phyloP scores from a whole-genome alignment of 805 yeast genomes.

The Phaffomyces thermotolerans region DNA sequence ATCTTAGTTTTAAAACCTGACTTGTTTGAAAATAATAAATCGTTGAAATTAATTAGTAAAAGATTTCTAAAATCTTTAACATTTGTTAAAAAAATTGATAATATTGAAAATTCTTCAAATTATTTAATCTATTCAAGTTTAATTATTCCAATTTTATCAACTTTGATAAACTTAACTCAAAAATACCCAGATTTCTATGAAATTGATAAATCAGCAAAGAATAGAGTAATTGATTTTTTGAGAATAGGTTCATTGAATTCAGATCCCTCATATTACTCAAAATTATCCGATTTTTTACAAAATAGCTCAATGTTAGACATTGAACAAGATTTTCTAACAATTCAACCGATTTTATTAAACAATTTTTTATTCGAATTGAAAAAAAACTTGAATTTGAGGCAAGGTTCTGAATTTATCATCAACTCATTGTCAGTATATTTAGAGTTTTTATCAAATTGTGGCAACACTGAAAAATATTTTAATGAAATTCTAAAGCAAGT shows the following conservation, averaged over 20 bases:
- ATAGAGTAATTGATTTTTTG: slow-evolving; percentile 39
- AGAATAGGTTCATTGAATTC: slow-evolving; percentile 49
- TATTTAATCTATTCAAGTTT: slow-evolving; percentile 38
- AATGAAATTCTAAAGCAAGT: slow-evolving; percentile 13
- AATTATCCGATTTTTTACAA: slow-evolving; percentile 18
- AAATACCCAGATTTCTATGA: slow-evolving; percentile 48
- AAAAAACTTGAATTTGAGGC: slow-evolving; percentile 25
- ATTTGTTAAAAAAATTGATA: slow-evolving; percentile 20
- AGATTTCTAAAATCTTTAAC: slow-evolving; percentile 28
- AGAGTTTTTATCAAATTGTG: background rate
- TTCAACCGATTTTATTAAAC: slow-evolving; percentile 25
- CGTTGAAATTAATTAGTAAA: slow-evolving; percentile 28
- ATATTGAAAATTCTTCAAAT: slow-evolving; percentile 24
- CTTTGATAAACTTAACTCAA: slow-evolving; percentile 37
- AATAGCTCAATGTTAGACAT: slow-evolving; percentile 5
- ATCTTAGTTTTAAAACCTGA: slow-evolving; percentile 22
- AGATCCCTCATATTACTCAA: slow-evolving; percentile 39
- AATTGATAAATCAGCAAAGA: slow-evolving; percentile 40
- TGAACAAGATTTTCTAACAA: slow-evolving; percentile 14
- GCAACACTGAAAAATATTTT: background rate
- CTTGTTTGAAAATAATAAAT: slow-evolving; percentile 13
- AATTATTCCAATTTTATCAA: slow-evolving; percentile 41
- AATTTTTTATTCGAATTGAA: slow-evolving; percentile 22
- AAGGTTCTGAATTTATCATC: slow-evolving; percentile 24
- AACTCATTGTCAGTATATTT: slow-evolving; percentile 27